Base-by-base conservation (phyloP, 129 eudicot species). In the Flaveria trinervia region DNA sequence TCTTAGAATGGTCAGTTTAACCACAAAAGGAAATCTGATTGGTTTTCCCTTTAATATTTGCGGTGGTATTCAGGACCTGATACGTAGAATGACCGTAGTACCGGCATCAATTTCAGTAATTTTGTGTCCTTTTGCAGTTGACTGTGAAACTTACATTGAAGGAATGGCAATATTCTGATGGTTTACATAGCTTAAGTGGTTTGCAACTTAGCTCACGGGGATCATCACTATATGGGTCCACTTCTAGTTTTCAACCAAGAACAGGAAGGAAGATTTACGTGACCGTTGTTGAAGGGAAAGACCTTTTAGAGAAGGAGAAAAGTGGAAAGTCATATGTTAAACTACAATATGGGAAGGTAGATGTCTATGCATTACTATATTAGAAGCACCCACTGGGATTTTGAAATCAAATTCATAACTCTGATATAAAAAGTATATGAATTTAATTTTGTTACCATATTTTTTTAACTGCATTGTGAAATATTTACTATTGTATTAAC, bases 151-250 rank as follows among this genome's bases (percentile, higher is more conserved):
- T 94, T 78, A 86, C 86, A 12, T 54, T 94, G 43, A 94, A 91
- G 76, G 99, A 94, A 78, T 94, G 98, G 99, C 99, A 88, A 57
- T 94, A 89, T 87, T 77, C 99, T 22, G 90, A 91, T 84, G 98
- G 98, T 77, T 87, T 90, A 46, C 89, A 84, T 80, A 91, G 86
- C 84, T 55, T 79, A 60, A 82, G 83, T 66, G 82, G 72, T 78
- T 72, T 83, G 36, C 86, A 65, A 69, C 79, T 82, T 49, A 83
- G 88, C 77, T 65, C 90, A 70, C 92, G 73, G 73, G 64, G 81
- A 49, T 71, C 84, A 39, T 71, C 91, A 33, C 77, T 86, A 10
- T 73, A 70, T 48, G 96, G 97, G 39, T 74, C 87, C 65, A 41
- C 71, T 52, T 77, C 90, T 65, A 89, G 76, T 71, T 78, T 83